These are phyloP conservation scores for Penicillium sp. DNA, from an alignment of 2,329 filamentous ascomycete genomes.

Conservation along the genomic window DNA sequence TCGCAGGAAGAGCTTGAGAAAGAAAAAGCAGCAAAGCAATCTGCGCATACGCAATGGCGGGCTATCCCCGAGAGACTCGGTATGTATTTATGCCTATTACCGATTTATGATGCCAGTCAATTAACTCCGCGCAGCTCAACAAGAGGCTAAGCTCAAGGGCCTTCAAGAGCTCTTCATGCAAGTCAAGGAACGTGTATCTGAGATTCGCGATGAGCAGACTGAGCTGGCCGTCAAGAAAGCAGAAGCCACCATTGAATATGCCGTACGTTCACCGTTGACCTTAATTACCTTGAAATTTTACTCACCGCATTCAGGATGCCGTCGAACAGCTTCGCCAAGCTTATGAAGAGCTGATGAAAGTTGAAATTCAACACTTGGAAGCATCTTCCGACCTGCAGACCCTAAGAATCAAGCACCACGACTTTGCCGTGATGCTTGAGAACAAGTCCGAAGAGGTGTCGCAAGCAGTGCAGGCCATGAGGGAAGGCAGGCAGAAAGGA, in stretches of 20 bases:
- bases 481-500: constrained; percentile 26
- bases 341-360: constrained; percentile 65
- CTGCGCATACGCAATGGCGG: constrained; percentile 62
- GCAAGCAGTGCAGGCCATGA: constrained; percentile 35
- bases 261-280: constrained; percentile 39
- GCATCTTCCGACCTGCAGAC: constrained; percentile 74
- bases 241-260: constrained; percentile 55
- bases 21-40: constrained; percentile 68
- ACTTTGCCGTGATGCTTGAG: constrained; percentile 53
- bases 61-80: constrained; percentile 70
- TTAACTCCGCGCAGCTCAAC: constrained; percentile 33
- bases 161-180: constrained; percentile 41
- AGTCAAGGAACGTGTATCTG: constrained; percentile 50
- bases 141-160: constrained; percentile 48
- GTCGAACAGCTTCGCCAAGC: constrained; percentile 62
- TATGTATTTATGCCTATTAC: constrained; percentile 40
- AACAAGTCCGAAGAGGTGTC: constrained; percentile 43
- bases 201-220: constrained; percentile 57
- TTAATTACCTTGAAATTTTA: background rate
- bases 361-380: constrained; percentile 71
- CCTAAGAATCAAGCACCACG: constrained; percentile 63
- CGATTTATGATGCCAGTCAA: constrained; percentile 29
- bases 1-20: constrained; percentile 37
- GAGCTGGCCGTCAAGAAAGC: constrained; percentile 57
- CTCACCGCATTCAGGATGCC: constrained; percentile 45